These are phyloP conservation scores for Nothophaeocryptopus gaeumannii DNA, from an alignment of 2,329 filamentous ascomycete genomes.

Conservation along the genomic window DNA sequence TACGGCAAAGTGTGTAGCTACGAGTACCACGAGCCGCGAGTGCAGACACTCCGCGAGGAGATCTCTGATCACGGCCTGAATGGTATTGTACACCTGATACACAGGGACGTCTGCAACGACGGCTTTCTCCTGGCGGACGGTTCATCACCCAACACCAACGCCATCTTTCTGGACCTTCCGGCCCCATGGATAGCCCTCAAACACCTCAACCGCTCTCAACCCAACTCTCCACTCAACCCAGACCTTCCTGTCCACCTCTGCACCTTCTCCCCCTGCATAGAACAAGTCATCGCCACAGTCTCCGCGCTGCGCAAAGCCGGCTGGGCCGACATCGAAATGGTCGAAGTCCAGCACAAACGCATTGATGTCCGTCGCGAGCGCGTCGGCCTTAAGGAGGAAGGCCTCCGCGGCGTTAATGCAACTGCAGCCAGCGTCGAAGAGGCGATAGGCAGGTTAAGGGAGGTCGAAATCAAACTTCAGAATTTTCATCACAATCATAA, in stretches of 20 bases:
- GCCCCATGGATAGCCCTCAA: slow-evolving; percentile 77
- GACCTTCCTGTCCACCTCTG: slow-evolving; percentile 74
- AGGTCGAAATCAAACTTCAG: slow-evolving; percentile 68
- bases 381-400: slow-evolving; percentile 69
- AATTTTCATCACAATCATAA: slow-evolving; percentile 54
- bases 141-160: slow-evolving; percentile 58
- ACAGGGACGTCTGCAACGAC: slow-evolving; percentile 74
- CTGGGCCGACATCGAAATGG: slow-evolving; percentile 92
- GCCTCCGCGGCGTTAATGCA: slow-evolving; percentile 63
- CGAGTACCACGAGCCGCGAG: slow-evolving; percentile 74
- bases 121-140: slow-evolving; percentile 60
- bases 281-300: slow-evolving; percentile 87
- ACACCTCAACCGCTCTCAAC: slow-evolving; percentile 60
- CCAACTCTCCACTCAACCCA: slow-evolving; percentile 62
- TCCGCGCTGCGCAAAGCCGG: slow-evolving; percentile 74
- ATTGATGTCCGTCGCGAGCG: slow-evolving; percentile 81
- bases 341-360: slow-evolving; percentile 76
- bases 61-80: slow-evolving; percentile 65
- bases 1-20: slow-evolving; percentile 74
- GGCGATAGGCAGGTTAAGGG: slow-evolving; percentile 68
- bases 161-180: slow-evolving; percentile 76
- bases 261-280: slow-evolving; percentile 94
- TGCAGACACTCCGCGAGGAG: slow-evolving; percentile 66
- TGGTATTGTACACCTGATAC: slow-evolving; percentile 66
- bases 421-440: slow-evolving; percentile 74